A percentile compares a stretch with the other conserved stretches of the same genome.
Evolutionary conservation across 305 asterid genomes (phyloP).

Genomic region (Fraxinus xanthoxyloides): DNA sequence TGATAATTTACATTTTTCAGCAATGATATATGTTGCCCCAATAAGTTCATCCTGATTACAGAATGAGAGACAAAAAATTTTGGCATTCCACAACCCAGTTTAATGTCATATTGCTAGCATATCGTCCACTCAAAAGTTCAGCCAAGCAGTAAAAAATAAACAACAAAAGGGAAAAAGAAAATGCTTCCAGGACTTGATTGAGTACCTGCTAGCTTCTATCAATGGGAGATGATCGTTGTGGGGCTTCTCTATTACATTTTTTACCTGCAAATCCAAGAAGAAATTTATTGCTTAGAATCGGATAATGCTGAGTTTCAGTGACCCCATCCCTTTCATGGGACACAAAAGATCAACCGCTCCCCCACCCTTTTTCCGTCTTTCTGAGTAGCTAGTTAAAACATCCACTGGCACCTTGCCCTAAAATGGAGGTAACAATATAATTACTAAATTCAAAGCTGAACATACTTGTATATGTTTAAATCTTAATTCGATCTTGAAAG

Average conservation of each 20-base stretch:
- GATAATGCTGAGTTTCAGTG: not conserved
- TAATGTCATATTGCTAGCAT: not conserved
- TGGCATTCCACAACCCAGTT: not conserved
- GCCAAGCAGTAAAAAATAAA: not conserved
- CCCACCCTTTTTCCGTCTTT: not conserved
- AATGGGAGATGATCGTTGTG: slow-evolving; percentile 92
- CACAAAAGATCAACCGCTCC: not conserved
- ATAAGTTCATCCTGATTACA: not conserved
- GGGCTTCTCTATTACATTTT: slow-evolving; percentile 89
- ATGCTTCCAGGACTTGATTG: not conserved
- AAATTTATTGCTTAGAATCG: not conserved
- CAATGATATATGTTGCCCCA: not conserved
- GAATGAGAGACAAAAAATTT: not conserved
- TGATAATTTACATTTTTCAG: not conserved
- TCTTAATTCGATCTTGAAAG: not conserved
- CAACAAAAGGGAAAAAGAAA: not conserved
- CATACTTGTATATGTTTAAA: not conserved
- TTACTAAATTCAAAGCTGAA: not conserved
- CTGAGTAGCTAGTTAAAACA: not conserved
- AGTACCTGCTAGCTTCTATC: slow-evolving; percentile 99
- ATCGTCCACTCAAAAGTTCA: not conserved
- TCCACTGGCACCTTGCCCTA: not conserved
- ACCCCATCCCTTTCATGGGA: not conserved
- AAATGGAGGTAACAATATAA: not conserved
- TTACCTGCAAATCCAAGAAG: slow-evolving; percentile 56